Percentiles rank a stretch among this genome's conserved stretches.
phyloP scores from a whole-genome alignment of 2,329 filamentous ascomycete genomes.

The Cytospora piceae region DNA sequence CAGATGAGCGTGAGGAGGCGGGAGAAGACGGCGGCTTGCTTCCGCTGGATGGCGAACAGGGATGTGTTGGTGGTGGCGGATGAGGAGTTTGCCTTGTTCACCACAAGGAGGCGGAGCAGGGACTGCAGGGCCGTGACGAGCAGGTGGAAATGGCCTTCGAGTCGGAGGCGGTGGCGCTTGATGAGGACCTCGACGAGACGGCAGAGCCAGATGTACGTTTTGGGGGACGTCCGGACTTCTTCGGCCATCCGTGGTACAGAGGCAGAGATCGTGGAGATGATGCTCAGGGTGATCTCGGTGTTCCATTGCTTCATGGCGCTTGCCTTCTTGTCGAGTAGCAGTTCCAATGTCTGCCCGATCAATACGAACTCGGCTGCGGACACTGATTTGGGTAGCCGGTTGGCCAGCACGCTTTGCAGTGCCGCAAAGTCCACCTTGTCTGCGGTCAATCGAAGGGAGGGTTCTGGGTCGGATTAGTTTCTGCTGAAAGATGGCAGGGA shows the following conservation, averaged over 20 bases:
- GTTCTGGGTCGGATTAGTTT: constrained; percentile 17
- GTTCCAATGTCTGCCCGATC: constrained; percentile 47
- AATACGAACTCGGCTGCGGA: constrained; percentile 42
- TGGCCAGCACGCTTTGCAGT: constrained; percentile 47
- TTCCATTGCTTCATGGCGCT: constrained; percentile 61
- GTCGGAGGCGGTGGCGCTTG: constrained; percentile 61
- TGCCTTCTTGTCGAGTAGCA: constrained; percentile 55
- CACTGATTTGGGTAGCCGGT: constrained; percentile 38
- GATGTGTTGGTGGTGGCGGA: constrained; percentile 42
- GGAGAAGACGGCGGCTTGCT: constrained; percentile 55
- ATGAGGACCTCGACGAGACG: constrained; percentile 60
- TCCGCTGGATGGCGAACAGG: constrained; percentile 38
- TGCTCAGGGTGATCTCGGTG: constrained; percentile 56
- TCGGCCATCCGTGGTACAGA: constrained; percentile 29
- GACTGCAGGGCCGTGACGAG: constrained; percentile 58
- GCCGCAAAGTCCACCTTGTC: constrained; percentile 43
- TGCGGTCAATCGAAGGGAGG: constrained; percentile 17
- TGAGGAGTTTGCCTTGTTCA: neutral
- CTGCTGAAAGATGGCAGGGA: neutral
- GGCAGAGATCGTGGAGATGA: constrained; percentile 44
- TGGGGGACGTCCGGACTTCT: constrained; percentile 39
- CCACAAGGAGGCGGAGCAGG: constrained; percentile 59
- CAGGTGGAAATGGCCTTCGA: constrained; percentile 66
- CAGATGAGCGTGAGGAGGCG: constrained; percentile 63
- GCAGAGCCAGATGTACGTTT: constrained; percentile 53